A percentile compares a stretch with the other conserved stretches of the same genome.
Evolutionary conservation across 73 alveolate genomes (phyloP).

Genomic region (Strombidium stylifer): DNA sequence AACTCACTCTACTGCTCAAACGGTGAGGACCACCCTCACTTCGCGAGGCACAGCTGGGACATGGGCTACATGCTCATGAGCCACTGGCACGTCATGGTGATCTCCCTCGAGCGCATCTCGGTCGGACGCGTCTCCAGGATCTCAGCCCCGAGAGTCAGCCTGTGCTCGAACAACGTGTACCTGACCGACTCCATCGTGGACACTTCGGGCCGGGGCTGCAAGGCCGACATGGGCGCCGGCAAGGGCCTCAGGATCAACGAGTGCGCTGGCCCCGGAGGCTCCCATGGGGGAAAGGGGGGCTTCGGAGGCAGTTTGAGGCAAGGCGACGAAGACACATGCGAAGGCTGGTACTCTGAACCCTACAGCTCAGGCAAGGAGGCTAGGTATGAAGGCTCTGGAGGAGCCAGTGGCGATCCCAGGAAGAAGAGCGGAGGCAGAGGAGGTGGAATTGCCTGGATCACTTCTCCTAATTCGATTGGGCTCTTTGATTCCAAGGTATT

Average conservation of each 20-base stretch:
- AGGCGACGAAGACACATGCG: not conserved
- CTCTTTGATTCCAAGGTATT: not conserved
- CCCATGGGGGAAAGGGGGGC: slow-evolving; percentile 39
- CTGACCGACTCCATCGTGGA: not conserved
- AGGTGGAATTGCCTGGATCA: slow-evolving; percentile 37
- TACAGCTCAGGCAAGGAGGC: not conserved
- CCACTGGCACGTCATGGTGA: too few relatives aligned
- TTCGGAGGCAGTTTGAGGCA: slow-evolving; percentile 4
- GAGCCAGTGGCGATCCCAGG: slow-evolving; percentile 25
- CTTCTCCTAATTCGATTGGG: not conserved
- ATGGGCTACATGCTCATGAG: too few relatives aligned
- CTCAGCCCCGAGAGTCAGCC: slow-evolving; percentile 8
- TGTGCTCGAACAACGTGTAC: not conserved
- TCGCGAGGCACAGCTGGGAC: too few relatives aligned
- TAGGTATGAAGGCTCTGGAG: slow-evolving; percentile 47
- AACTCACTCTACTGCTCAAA: too few relatives aligned
- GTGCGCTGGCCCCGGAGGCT: slow-evolving; percentile 44
- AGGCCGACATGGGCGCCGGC: slow-evolving; percentile 22
- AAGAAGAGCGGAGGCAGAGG: slow-evolving; percentile 20
- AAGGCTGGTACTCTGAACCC: too few relatives aligned
- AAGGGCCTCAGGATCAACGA: slow-evolving; percentile 14
- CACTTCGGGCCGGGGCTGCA: slow-evolving; percentile 23
- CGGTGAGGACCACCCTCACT: too few relatives aligned
- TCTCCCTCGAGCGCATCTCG: too few relatives aligned
- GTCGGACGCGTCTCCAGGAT: too few relatives aligned